Conservation (phyloP, 2,329 filamentous ascomycete genomes). For the Rhexocercosporidium sp. region DNA sequence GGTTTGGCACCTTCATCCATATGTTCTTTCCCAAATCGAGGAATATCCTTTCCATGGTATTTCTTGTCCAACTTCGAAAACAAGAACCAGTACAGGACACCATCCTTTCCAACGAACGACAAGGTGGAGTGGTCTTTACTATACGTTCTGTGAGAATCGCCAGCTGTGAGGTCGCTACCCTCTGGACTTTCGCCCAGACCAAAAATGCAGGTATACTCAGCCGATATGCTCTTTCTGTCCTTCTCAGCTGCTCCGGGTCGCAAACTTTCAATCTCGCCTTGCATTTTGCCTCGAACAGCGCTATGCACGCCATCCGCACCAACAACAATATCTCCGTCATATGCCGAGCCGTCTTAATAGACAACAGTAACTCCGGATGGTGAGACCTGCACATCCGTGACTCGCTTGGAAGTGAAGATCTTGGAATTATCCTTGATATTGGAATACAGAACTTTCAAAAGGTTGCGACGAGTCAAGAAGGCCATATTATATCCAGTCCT, state of each 20-base stretch:
- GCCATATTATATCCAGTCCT: slow-evolving; percentile 32
- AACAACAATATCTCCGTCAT: slow-evolving; percentile 35
- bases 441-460: slow-evolving; percentile 28
- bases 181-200: slow-evolving; percentile 23
- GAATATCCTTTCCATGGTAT: slow-evolving; percentile 25
- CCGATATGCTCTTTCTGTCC: slow-evolving; percentile 24
- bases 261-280: slow-evolving; percentile 16
- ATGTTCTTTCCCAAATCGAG: slow-evolving; percentile 28
- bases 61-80: slow-evolving; percentile 23
- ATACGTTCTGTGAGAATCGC: slow-evolving; percentile 21
- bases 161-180: slow-evolving; percentile 22
- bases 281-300: slow-evolving; percentile 29
- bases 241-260: slow-evolving; percentile 18
- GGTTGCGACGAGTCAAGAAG: slow-evolving; percentile 21
- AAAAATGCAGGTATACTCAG: slow-evolving; percentile 33
- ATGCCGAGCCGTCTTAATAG: slow-evolving; percentile 31
- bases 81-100: slow-evolving; percentile 28
- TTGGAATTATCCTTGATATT: slow-evolving; percentile 28
- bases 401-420: slow-evolving; percentile 35
- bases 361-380: slow-evolving; percentile 24
- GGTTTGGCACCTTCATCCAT: slow-evolving; percentile 18
- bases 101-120: slow-evolving; percentile 23
- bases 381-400: slow-evolving; percentile 24
- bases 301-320: slow-evolving; percentile 39
- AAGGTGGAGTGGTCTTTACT: slow-evolving; percentile 26